A percentile compares a stretch with the other conserved stretches of the same genome.
Evolutionary conservation across 169 alveolate species (phyloP).

Genomic region (Eimeria maxima): DNA sequence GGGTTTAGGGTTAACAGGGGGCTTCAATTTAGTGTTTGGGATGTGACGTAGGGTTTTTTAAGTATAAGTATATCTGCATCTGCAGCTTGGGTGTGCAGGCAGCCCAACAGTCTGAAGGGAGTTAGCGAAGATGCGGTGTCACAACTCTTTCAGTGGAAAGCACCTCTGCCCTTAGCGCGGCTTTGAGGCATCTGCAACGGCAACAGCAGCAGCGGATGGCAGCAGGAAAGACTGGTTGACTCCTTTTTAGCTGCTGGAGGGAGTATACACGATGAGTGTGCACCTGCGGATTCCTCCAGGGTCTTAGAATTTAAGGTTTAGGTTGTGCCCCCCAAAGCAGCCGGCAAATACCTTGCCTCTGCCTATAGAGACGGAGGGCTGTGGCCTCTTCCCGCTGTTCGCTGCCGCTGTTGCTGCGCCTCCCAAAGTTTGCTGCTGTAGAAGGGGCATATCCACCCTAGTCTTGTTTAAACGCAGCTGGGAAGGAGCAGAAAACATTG

Average conservation of each 20-base stretch:
- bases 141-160: not conserved
- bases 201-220: not conserved
- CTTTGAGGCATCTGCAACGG: not conserved
- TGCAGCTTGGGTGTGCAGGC: not conserved
- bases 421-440: not conserved
- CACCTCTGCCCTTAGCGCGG: not conserved
- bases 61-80: not conserved
- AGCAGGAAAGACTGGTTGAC: not conserved
- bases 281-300: not conserved
- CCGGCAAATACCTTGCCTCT: not conserved
- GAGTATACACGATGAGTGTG: not conserved
- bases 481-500: too few relatives aligned
- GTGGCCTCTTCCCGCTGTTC: not conserved
- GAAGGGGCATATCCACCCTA: too few relatives aligned
- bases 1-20: not conserved
- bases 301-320: not conserved
- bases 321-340: not conserved
- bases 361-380: not conserved
- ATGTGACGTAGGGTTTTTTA: not conserved
- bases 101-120: not conserved
- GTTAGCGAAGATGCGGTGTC: constrained; percentile 21
- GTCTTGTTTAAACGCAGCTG: too few relatives aligned
- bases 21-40: not conserved
- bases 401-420: not conserved
- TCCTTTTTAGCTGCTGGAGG: not conserved